Conservation (phyloP, 108 stramenopile species). For the Bacterosira constricta region DNA sequence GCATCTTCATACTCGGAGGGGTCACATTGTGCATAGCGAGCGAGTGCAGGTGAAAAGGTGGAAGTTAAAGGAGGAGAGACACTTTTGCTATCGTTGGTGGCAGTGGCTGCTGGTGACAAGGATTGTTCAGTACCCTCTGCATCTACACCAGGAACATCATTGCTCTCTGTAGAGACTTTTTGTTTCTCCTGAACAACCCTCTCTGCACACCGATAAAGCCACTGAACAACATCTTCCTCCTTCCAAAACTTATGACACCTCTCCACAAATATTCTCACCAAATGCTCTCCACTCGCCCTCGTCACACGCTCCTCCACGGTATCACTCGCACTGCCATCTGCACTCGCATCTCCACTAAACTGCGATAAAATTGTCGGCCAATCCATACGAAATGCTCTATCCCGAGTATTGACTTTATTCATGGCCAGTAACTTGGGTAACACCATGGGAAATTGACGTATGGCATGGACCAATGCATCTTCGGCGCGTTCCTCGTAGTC, state of each 20-base stretch:
- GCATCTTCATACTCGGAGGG: constrained; percentile 68
- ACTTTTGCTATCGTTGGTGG: background rate
- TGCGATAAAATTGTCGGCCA: constrained; percentile 39
- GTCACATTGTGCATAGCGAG: constrained; percentile 66
- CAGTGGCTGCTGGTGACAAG: background rate
- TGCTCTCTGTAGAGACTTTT: background rate
- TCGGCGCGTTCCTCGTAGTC: constrained; percentile 19
- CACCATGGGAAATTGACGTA: constrained; percentile 32
- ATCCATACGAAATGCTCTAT: constrained; percentile 45
- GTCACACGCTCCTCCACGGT: constrained; percentile 19
- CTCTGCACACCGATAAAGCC: constrained; percentile 38
- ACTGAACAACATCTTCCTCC: constrained; percentile 35
- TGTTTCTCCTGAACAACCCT: constrained; percentile 8
- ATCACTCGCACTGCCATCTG: background rate
- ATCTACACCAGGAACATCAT: background rate
- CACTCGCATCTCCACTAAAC: constrained; percentile 11
- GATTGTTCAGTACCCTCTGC: background rate
- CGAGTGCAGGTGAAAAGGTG: constrained; percentile 54
- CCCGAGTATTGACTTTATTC: constrained; percentile 42
- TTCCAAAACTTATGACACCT: constrained; percentile 46
- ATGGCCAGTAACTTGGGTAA: constrained; percentile 39
- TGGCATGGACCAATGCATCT: constrained; percentile 39
- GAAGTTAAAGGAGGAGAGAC: background rate
- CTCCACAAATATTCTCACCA: constrained; percentile 39
- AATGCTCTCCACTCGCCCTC: constrained; percentile 33